A percentile compares a stretch with the other conserved stretches of the same genome.
Evolutionary conservation across 345 rosid genomes (phyloP).

Genomic region (Eucalyptus polyanthemos): DNA sequence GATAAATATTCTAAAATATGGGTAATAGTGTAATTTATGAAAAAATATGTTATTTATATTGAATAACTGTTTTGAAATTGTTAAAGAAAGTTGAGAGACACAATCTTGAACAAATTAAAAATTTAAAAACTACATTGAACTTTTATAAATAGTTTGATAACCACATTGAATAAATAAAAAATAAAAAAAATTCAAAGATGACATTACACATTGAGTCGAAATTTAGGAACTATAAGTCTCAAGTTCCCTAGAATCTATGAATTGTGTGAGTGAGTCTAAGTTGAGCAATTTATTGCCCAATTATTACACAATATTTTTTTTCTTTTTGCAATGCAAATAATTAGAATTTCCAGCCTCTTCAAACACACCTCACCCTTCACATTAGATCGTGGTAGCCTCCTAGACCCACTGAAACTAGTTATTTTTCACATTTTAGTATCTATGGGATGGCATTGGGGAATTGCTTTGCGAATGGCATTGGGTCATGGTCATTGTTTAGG

Average conservation of each 20-base stretch:
- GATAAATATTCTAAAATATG: not conserved
- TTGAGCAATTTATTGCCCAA: not conserved
- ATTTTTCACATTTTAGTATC: not conserved
- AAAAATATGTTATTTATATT: not conserved
- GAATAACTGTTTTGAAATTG: not conserved
- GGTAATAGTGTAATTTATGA: not conserved
- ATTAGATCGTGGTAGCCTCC: not conserved
- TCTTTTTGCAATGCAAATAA: not conserved
- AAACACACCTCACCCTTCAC: not conserved
- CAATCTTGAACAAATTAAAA: not conserved
- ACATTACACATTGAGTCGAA: not conserved
- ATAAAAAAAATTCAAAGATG: not conserved
- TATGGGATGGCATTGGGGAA: not conserved
- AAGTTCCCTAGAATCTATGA: not conserved
- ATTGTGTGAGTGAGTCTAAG: not conserved
- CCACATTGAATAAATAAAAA: not conserved
- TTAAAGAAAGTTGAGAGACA: not conserved
- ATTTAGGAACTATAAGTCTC: not conserved
- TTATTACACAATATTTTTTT: not conserved
- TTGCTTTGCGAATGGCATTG: not conserved
- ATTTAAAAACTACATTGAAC: not conserved
- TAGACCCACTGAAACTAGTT: not conserved
- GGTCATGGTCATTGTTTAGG: fast-evolving
- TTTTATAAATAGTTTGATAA: not conserved
- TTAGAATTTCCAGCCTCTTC: not conserved